phyloP scores from a whole-genome alignment of 768 basidiomycete genomes.

The Russula lepida region DNA sequence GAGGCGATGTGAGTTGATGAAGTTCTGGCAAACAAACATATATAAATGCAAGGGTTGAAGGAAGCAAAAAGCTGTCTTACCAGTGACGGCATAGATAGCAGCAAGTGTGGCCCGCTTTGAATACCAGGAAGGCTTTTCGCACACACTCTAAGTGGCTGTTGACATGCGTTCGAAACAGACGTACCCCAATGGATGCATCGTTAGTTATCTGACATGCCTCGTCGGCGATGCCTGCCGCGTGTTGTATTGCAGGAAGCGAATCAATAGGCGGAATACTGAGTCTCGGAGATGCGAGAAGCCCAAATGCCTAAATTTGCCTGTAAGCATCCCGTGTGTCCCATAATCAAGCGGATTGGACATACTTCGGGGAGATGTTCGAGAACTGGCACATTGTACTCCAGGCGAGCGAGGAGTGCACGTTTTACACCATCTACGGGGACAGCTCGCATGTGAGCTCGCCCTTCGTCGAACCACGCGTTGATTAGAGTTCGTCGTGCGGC shows the following conservation, averaged over 20 bases:
- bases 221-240: conserved; percentile 55
- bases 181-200: conserved; percentile 51
- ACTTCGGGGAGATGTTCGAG: conserved; percentile 62
- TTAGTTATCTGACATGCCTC: conserved; percentile 55
- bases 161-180: conserved; percentile 16
- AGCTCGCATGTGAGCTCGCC: conserved; percentile 42
- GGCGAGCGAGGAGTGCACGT: conserved; percentile 45
- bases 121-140: conserved; percentile 63
- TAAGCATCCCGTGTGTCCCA: background rate
- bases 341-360: conserved; percentile 15
- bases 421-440: conserved; percentile 31
- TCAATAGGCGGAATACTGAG: conserved; percentile 46
- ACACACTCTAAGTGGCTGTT: background rate
- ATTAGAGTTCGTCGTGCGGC: conserved; percentile 56
- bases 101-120: conserved; percentile 55
- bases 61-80: conserved; percentile 28
- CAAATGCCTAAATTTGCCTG: conserved; percentile 49
- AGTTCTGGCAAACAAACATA: conserved; percentile 38
- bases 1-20: conserved; percentile 73
- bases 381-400: conserved; percentile 62
- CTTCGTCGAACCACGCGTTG: conserved; percentile 67
- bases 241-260: conserved; percentile 49
- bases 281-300: conserved; percentile 50
- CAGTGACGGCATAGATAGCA: conserved; percentile 63
- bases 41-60: background rate